Conservation (phyloP, 345 rosid genomes). For the Kandelia obovata region DNA sequence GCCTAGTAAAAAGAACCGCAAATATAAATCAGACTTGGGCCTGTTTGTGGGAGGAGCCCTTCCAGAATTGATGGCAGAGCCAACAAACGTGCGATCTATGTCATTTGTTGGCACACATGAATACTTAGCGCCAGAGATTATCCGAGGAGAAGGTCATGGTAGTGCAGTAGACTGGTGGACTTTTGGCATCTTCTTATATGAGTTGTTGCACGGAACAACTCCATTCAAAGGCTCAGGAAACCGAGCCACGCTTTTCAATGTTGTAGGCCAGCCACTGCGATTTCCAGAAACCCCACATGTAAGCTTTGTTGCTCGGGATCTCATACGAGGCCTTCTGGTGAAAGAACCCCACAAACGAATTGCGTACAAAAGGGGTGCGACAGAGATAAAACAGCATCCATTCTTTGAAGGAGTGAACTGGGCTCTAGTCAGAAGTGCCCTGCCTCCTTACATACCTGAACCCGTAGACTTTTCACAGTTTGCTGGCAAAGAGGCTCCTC, state of each 20-base stretch:
- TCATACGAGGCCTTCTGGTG: conserved; percentile 65
- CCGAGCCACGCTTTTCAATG: conserved; percentile 73
- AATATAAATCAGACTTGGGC: conserved; percentile 79
- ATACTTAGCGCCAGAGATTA: conserved; percentile 86
- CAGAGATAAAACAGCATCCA: conserved; percentile 86
- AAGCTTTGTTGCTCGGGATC: conserved; percentile 64
- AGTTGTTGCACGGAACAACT: conserved; percentile 76
- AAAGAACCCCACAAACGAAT: conserved; percentile 83
- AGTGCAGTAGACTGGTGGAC: conserved; percentile 99
- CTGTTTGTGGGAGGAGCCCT: conserved; percentile 53
- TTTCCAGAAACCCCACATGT: conserved; percentile 79
- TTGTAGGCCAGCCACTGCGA: conserved; percentile 74
- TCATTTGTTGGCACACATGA: conserved; percentile 95
- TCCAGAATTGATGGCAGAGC: conserved; percentile 94
- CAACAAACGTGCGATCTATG: conserved; percentile 84
- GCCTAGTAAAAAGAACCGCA: conserved; percentile 69
- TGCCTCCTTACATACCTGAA: conserved; percentile 85
- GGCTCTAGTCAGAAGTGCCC: conserved; percentile 81
- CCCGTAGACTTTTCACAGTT: conserved; percentile 60
- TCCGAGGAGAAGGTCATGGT: conserved; percentile 93
- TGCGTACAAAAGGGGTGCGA: conserved; percentile 82
- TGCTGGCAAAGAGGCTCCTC: conserved; percentile 44
- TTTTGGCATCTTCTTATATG: conserved; percentile 79
- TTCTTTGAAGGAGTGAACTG: conserved; percentile 88
- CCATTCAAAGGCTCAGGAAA: conserved; percentile 91